phyloP scores from a whole-genome alignment of 139 green algal genomes.

The Chlorella sp. region DNA sequence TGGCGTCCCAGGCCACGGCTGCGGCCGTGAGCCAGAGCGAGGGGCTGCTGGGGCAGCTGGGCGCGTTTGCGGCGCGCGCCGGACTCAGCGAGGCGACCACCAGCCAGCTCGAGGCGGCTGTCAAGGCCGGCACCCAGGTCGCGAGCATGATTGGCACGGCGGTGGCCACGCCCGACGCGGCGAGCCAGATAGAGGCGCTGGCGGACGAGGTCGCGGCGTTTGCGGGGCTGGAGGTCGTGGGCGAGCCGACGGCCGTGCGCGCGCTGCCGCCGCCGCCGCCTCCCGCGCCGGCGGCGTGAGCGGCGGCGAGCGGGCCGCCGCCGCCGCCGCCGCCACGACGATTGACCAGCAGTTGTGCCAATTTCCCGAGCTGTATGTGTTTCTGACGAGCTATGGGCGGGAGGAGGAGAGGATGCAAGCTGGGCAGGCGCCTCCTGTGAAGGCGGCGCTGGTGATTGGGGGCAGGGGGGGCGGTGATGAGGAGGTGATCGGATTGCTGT shows the following conservation, averaged over 20 bases:
- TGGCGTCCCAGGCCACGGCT: slow-evolving; percentile 20
- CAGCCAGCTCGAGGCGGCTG: slow-evolving; percentile 15
- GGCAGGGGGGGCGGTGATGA: no score
- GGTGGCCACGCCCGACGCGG: slow-evolving; percentile 5
- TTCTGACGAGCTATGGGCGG: no score
- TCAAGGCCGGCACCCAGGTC: slow-evolving; percentile 18
- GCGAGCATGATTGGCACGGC: slow-evolving; percentile 15
- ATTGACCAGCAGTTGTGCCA: no score
- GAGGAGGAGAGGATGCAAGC: no score
- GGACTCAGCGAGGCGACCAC: slow-evolving; percentile 5
- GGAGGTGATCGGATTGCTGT: no score
- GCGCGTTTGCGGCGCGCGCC: slow-evolving; percentile 24
- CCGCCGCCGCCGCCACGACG: no score
- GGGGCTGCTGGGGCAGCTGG: slow-evolving; percentile 37
- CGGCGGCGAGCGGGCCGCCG: not conserved
- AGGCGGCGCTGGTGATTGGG: no score
- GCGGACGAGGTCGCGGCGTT: slow-evolving; percentile 35
- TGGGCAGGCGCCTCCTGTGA: no score
- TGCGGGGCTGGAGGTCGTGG: slow-evolving; percentile 15
- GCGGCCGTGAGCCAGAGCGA: slow-evolving; percentile 24
- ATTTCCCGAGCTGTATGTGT: no score
- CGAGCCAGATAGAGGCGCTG: slow-evolving; percentile 26
- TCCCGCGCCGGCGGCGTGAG: not conserved
- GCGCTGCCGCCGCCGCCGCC: not conserved
- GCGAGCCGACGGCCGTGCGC: not conserved